Base-by-base conservation (phyloP, 164 flowering plant genomes). In the Malania oleifera region DNA sequence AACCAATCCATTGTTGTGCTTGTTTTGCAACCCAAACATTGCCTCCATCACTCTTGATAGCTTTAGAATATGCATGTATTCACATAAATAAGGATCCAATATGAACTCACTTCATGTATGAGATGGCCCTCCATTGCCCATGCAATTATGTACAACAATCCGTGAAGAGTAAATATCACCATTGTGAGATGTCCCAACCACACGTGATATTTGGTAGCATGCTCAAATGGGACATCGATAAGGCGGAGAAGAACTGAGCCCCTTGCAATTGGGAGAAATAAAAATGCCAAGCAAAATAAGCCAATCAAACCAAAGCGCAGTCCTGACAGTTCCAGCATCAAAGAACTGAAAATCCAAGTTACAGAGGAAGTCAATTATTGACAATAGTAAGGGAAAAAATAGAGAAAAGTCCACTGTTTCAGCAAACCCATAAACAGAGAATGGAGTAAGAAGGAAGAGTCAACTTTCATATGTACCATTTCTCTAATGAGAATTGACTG, bases 161-260 rank as follows among this genome's bases (percentile, higher is more conserved):
- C 95, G 67, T 92, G 98, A 56, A 83, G 75, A 38, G 91, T 84
- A 52, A 89, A 85, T 19, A 87, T 23, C 8, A 74, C 3, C 96
- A 89, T 92, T 5, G 96, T 89, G 26, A 92, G 84, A 77, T 89
- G 91, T 51, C 98, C 96, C 66, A 92, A 69, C 98, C 98, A 92
- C 4, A 92, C 86, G 57, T 92, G 98, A 55, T 92, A 92, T 73
- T 75, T 81, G 11, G 96, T 80, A 13, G 98, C 93, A 73, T 89
- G 96, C 75, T 92, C 98, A 56, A 92, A 92, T 24, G 98, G 98
- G 65, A 92, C 84, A 67, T 89, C 93, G 29, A 86, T 69, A 43
- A 84, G 66, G 19, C 89, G 89, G n/a, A 92, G 91, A 64, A 92
- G 90, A 67, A 80, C 67, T 5, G 96, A 89, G 20, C 96, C 98